Evolutionary conservation across 1,284 basidiomycete species (phyloP).

Genomic region (Ganoderma lucidum): DNA sequence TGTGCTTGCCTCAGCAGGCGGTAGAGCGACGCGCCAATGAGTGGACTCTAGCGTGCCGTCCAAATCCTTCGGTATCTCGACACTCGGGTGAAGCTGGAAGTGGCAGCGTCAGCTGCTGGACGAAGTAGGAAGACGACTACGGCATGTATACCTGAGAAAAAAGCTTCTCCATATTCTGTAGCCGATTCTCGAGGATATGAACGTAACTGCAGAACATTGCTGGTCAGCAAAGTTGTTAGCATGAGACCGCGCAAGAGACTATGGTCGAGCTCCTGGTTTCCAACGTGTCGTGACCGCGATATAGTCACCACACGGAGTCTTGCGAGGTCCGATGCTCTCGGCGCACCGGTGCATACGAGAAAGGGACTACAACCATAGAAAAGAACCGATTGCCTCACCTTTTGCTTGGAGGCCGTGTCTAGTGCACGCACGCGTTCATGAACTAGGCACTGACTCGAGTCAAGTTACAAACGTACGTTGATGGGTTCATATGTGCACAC

Average conservation of each 20-base stretch:
- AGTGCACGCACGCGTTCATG: background rate
- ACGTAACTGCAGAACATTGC: slow-evolving; percentile 57
- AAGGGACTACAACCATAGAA: background rate
- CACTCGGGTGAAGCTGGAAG: slow-evolving; percentile 55
- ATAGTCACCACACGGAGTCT: no score
- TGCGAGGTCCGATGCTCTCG: background rate
- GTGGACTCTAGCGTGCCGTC: slow-evolving; percentile 56
- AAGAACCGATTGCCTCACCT: slow-evolving; percentile 77
- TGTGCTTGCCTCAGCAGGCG: background rate
- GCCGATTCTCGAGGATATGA: slow-evolving; percentile 73
- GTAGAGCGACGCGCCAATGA: slow-evolving; percentile 18
- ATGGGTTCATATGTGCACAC: slow-evolving; percentile 83
- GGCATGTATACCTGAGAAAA: slow-evolving; percentile 57
- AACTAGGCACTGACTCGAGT: background rate
- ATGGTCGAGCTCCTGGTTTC: no score
- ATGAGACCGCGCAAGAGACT: no score
- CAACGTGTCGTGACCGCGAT: no score
- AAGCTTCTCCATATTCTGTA: slow-evolving; percentile 76
- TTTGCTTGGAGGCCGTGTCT: slow-evolving; percentile 87
- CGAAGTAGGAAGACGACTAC: no score
- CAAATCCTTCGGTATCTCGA: slow-evolving; percentile 54
- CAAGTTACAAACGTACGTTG: slow-evolving; percentile 53
- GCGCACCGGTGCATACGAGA: slow-evolving; percentile 66
- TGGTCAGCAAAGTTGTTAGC: background rate
- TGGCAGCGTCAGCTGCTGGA: background rate